Conservation (phyloP, 2,329 filamentous ascomycete species). For the Aciculosporium take region DNA sequence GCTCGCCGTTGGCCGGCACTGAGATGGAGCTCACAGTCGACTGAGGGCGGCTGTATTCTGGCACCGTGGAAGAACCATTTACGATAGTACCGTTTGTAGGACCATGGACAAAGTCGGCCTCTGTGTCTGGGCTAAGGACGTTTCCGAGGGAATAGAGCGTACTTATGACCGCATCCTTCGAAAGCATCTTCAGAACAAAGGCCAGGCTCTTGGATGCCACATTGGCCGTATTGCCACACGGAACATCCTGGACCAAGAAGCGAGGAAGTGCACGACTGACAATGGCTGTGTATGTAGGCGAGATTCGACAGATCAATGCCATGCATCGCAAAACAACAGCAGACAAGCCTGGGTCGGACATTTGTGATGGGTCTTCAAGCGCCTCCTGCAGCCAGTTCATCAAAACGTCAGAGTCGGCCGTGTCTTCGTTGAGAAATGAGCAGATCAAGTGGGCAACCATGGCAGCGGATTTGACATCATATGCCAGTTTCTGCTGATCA, state of each 20-base stretch:
- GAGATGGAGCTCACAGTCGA: slow-evolving; percentile 68
- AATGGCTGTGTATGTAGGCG: slow-evolving; percentile 56
- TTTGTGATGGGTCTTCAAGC: slow-evolving; percentile 64
- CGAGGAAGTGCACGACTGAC: slow-evolving; percentile 69
- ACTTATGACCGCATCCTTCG: slow-evolving; percentile 86
- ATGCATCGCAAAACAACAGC: slow-evolving; percentile 67
- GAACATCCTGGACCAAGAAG: slow-evolving; percentile 74
- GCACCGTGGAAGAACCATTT: slow-evolving; percentile 23
- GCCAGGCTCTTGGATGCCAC: slow-evolving; percentile 78
- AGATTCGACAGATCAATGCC: slow-evolving; percentile 65
- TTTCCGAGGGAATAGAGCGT: slow-evolving; percentile 96
- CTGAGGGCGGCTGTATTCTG: slow-evolving; percentile 39
- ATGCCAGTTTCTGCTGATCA: slow-evolving; percentile 76
- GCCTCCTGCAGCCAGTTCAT: slow-evolving; percentile 78
- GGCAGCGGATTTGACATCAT: slow-evolving; percentile 70
- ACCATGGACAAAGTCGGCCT: slow-evolving; percentile 39
- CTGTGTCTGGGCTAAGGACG: slow-evolving; percentile 62
- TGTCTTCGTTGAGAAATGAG: slow-evolving; percentile 64
- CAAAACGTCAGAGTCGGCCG: slow-evolving; percentile 63
- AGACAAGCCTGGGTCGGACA: slow-evolving; percentile 65
- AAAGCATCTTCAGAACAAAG: slow-evolving; percentile 64
- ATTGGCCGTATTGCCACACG: slow-evolving; percentile 52
- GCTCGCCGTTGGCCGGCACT: slow-evolving; percentile 57
- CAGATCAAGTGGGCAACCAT: slow-evolving; percentile 79
- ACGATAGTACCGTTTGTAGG: slow-evolving; percentile 28